Conservation (phyloP, 2,329 filamentous ascomycete genomes). For the Fusarium piperis region DNA sequence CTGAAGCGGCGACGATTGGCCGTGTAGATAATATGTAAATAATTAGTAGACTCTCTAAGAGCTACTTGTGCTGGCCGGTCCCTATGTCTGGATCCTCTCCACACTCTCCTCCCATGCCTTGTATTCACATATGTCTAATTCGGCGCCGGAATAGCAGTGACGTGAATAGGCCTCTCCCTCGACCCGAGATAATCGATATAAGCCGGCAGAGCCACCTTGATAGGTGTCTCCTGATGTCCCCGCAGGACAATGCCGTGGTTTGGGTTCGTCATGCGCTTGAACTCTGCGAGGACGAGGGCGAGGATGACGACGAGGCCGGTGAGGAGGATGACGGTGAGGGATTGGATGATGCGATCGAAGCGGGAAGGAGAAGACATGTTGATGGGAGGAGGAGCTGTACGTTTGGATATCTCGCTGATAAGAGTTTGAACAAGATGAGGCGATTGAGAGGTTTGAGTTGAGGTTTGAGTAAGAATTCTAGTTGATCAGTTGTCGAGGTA, state of each 20-base stretch:
- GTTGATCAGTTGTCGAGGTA: not conserved
- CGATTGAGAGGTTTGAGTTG: not conserved
- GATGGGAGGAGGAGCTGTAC: not conserved
- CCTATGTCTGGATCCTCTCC: not conserved
- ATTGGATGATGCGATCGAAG: not conserved
- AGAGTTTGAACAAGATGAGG: not conserved
- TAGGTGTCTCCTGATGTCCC: not conserved
- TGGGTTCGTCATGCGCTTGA: slow-evolving; percentile 17
- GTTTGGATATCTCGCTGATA: not conserved
- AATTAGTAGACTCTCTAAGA: not conserved
- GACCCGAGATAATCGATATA: not conserved
- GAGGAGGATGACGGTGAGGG: slow-evolving; percentile 1
- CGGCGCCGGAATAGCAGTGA: not conserved
- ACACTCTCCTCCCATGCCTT: not conserved
- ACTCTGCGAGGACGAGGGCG: slow-evolving; percentile 24
- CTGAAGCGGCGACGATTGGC: not conserved
- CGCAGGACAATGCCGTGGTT: not conserved
- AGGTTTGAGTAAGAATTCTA: not conserved
- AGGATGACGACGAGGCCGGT: slow-evolving; percentile 12
- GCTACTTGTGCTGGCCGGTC: not conserved
- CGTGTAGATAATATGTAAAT: not conserved
- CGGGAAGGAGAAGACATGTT: not conserved
- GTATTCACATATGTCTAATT: not conserved
- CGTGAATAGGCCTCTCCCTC: not conserved
- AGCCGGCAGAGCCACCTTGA: not conserved